These are phyloP conservation scores for Suillus subaureus DNA, from an alignment of 768 basidiomycete genomes.

Conservation along the genomic window DNA sequence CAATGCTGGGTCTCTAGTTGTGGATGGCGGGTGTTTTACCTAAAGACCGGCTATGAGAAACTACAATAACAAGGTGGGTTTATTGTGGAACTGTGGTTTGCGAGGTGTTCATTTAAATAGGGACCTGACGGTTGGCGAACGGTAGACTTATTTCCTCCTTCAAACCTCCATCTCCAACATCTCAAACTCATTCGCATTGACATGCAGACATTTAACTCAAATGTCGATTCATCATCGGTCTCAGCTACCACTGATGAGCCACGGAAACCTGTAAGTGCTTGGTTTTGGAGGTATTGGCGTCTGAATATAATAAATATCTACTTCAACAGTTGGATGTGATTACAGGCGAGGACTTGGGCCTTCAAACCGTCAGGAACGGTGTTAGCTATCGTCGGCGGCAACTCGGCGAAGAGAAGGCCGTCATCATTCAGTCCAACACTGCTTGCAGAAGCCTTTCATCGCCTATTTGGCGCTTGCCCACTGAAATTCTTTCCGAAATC, in stretches of 20 bases:
- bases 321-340: neutral
- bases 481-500: neutral
- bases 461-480: neutral
- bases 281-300: neutral
- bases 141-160: neutral
- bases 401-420: neutral
- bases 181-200: neutral
- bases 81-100: neutral
- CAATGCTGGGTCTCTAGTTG: neutral
- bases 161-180: neutral
- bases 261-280: neutral
- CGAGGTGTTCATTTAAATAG: neutral
- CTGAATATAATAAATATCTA: neutral
- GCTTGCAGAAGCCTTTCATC: neutral
- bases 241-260: neutral
- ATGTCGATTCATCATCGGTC: neutral
- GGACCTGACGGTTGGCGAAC: neutral
- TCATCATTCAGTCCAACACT: no score
- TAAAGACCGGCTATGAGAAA: neutral
- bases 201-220: neutral
- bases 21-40: neutral
- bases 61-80: neutral
- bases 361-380: no score
- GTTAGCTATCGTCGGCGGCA: neutral
- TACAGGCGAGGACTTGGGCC: neutral